phyloP scores from a whole-genome alignment of 1,284 basidiomycete genomes.

The Volvariella surrecta region DNA sequence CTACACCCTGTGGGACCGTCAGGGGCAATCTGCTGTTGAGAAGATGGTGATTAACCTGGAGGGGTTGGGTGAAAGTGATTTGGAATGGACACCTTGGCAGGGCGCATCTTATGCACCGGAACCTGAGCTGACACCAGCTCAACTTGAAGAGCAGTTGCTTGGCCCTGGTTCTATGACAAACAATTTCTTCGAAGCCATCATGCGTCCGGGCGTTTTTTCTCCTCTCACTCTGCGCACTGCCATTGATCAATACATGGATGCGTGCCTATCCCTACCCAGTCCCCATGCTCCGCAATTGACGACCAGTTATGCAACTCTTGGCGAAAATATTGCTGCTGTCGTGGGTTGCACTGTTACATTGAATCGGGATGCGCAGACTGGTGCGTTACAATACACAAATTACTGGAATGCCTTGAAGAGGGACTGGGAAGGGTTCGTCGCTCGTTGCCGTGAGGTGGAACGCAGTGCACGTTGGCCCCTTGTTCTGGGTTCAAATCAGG shows the following conservation, averaged over 20 bases:
- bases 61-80: slow-evolving; percentile 20
- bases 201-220: slow-evolving; percentile 85
- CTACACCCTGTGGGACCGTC: slow-evolving; percentile 68
- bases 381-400: slow-evolving; percentile 66
- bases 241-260: slow-evolving; percentile 72
- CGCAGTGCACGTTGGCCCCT: slow-evolving; percentile 81
- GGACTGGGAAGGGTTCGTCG: slow-evolving; percentile 91
- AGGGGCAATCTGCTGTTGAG: slow-evolving; percentile 68
- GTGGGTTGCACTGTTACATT: slow-evolving; percentile 80
- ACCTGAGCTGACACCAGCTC: slow-evolving; percentile 74
- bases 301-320: slow-evolving; percentile 56
- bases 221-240: slow-evolving; percentile 71
- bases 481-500: slow-evolving; percentile 43
- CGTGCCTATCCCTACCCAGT: slow-evolving; percentile 60
- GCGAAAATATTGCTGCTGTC: slow-evolving; percentile 73
- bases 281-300: slow-evolving; percentile 45
- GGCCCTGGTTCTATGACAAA: slow-evolving; percentile 65
- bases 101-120: slow-evolving; percentile 51
- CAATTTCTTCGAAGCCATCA: slow-evolving; percentile 74
- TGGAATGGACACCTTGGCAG: slow-evolving; percentile 37
- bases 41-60: slow-evolving; percentile 36
- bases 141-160: slow-evolving; percentile 77
- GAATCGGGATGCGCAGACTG: slow-evolving; percentile 68
- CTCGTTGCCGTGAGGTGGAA: slow-evolving; percentile 81
- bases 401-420: slow-evolving; percentile 81